Evolutionary conservation across 208 protist species (phyloP).

Genomic region (Borovskyia barvae): DNA sequence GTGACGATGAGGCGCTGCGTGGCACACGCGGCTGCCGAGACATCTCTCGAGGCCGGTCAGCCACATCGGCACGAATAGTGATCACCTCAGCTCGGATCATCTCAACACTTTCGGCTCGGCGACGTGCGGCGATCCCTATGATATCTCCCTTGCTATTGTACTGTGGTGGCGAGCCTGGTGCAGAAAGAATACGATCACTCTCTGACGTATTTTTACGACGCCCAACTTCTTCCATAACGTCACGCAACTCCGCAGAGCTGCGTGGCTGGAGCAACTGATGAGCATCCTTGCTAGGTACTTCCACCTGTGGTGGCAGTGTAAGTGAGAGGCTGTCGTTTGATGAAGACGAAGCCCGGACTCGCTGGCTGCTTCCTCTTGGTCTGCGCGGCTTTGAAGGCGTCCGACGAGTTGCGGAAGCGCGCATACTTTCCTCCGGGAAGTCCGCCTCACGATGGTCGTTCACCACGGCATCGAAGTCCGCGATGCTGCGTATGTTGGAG

Average conservation of each 20-base stretch:
- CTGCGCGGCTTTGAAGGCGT: conserved; percentile 2
- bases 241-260: conserved; percentile 50
- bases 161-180: conserved; percentile 16
- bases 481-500: conserved; percentile 38
- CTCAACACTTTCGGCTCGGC: conserved; percentile 57
- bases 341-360: conserved; percentile 18
- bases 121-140: conserved; percentile 74
- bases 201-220: conserved; percentile 9
- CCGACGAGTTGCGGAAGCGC: conserved; percentile 3
- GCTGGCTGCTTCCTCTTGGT: conserved; percentile 2
- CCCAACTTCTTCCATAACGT: conserved; percentile 31
- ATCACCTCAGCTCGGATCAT: conserved; percentile 42
- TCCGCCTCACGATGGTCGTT: conserved; percentile 57
- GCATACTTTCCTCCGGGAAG: conserved; percentile 45
- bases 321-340: conserved; percentile 50
- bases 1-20: conserved; percentile 42
- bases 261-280: conserved; percentile 34
- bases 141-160: conserved; percentile 60
- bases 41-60: conserved; percentile 59
- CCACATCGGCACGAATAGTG: conserved; percentile 64
- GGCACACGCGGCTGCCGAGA: conserved; percentile 51
- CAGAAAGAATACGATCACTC: conserved; percentile 13
- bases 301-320: conserved; percentile 59
- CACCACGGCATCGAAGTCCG: conserved; percentile 61
- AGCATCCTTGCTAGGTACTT: conserved; percentile 31